Evolutionary conservation across 2,329 filamentous ascomycete genomes (phyloP).

Genomic region (Thermomyces lanuginosus): DNA sequence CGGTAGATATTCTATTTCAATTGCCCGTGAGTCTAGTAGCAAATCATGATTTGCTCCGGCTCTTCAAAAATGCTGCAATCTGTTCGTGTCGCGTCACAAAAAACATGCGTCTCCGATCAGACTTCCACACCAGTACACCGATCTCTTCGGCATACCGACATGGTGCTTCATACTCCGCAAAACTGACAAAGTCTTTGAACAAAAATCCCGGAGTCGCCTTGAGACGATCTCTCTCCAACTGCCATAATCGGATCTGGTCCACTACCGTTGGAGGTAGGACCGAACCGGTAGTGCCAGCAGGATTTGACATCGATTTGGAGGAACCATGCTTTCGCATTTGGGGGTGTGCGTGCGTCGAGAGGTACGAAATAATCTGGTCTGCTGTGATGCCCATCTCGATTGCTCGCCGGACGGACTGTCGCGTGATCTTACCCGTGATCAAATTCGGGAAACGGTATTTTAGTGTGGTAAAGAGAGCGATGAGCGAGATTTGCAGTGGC

Average conservation of each 20-base stretch:
- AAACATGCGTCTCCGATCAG: slow-evolving; percentile 63
- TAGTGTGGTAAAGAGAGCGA: slow-evolving; percentile 75
- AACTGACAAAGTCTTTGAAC: slow-evolving; percentile 71
- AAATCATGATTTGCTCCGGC: slow-evolving; percentile 18
- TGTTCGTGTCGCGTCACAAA: slow-evolving; percentile 88
- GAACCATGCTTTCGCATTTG: slow-evolving; percentile 58
- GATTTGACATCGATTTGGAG: slow-evolving; percentile 23
- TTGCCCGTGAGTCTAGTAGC: too few species aligned
- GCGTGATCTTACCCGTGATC: slow-evolving; percentile 78
- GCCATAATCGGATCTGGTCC: slow-evolving; percentile 94
- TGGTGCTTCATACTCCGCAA: slow-evolving; percentile 42
- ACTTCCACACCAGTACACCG: slow-evolving; percentile 78
- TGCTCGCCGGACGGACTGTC: slow-evolving; percentile 71
- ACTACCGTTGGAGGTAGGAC: slow-evolving; percentile 88
- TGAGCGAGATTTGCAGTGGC: slow-evolving; percentile 82
- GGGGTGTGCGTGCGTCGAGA: slow-evolving; percentile 82
- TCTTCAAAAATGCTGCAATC: slow-evolving; percentile 63
- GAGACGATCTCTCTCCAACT: slow-evolving; percentile 92
- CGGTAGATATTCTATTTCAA: too few species aligned
- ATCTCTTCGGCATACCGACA: slow-evolving; percentile 64
- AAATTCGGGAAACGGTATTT: slow-evolving; percentile 88
- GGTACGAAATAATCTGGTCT: slow-evolving; percentile 87
- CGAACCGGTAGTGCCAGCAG: slow-evolving; percentile 32
- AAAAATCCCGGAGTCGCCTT: slow-evolving; percentile 67
- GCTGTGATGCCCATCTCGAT: slow-evolving; percentile 84